Evolutionary conservation across 176 grass and related monocot species (phyloP).

Genomic region (Oryza rufipogon): DNA sequence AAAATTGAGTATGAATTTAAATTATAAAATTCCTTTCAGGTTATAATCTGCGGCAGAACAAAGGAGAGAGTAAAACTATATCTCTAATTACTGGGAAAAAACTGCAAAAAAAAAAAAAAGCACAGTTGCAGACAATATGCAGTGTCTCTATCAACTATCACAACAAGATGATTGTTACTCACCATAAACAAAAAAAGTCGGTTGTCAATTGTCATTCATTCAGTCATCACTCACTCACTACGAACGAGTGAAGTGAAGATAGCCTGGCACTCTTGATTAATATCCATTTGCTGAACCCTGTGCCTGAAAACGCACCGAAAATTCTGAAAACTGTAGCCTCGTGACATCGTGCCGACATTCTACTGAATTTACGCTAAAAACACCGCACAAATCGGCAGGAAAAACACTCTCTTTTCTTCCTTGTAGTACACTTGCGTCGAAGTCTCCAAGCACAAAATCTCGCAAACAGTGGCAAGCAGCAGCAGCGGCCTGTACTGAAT

Average conservation of each 20-base stretch:
- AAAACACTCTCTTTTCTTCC: neutral
- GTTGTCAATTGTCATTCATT: neutral
- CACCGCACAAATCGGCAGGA: neutral
- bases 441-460: constrained; percentile 37
- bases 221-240: constrained; percentile 9
- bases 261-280: neutral
- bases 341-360: constrained; percentile 52
- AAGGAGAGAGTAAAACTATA: neutral
- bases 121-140: neutral
- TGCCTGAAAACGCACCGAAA: neutral
- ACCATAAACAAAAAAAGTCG: neutral
- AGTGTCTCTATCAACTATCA: constrained; percentile 17
- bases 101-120: neutral
- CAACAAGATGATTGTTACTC: constrained; percentile 27
- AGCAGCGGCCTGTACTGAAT: constrained; percentile 22
- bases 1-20: neutral
- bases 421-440: neutral
- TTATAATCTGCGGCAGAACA: too few relatives aligned
- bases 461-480: constrained; percentile 29
- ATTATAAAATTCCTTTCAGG: neutral
- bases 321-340: constrained; percentile 24
- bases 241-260: neutral
- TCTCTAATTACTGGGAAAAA: neutral
- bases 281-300: neutral
- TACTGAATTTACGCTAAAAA: constrained; percentile 14